Base-by-base conservation (phyloP, 2,329 filamentous ascomycete genomes). In the Cordyceps tenuipes region DNA sequence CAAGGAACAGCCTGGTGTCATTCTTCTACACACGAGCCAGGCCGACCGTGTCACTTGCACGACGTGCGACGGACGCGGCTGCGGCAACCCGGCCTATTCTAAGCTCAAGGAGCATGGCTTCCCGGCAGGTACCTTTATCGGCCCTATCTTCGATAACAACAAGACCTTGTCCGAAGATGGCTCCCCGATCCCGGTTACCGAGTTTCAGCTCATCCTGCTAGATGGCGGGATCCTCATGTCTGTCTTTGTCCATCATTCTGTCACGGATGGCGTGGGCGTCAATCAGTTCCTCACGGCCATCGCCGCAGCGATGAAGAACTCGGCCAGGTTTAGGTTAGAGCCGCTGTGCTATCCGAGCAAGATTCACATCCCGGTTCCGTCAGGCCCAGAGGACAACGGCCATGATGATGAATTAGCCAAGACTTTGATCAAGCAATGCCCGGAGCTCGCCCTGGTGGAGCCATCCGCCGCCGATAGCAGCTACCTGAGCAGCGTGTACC, bases 261-360 rank as follows among this genome's bases (percentile, higher is more conserved):
- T 77, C 26, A 73, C 72, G 17, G 76, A 79, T 55, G 76, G 76
- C 12, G 69, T 72, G 34, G 75, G 73, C 21, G 66, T 77, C 21
- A 63, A 66, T 21, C 68, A 71, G 6, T 76, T 79, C 54, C 63
- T 78, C 4, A 68, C 75, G 36, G 69, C 68, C 13, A 71, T 79
- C 49, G 71, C 74, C 6, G 39, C 57, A 12, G 57, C 57, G 7
- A 52, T 59, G 48, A 52, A 41, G 26, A 41, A 52, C 29, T 19
- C 29, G 5, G 41, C 36, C 13, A 26, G 5, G 5, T 47, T 53
- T 29, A 12, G 7, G 21, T n/a, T 6, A 9, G 19, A 52, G 10
- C 57, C 48, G 39, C 49, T 26, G 4, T 68, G 68, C 3, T 68
- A 71, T 61, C 68, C 59, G 47, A 64, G 34, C 5, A 26, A 13